Conservation (phyloP, 352 stramenopile species). For the Phytophthora sojae region DNA sequence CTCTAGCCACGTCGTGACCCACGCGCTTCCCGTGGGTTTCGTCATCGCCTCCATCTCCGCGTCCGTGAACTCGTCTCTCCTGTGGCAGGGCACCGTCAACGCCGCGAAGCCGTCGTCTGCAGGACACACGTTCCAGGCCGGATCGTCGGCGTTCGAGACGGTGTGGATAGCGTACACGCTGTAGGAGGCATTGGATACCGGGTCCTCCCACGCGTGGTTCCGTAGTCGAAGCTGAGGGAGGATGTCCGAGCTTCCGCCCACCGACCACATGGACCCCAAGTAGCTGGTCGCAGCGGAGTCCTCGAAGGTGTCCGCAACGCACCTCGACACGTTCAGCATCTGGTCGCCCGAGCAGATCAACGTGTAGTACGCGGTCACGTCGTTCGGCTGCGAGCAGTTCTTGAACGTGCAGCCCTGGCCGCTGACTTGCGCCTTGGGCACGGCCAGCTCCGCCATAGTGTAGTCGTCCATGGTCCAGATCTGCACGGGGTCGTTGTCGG, state of each 20-base stretch:
- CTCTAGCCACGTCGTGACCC: slow-evolving; percentile 30
- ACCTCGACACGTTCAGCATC: slow-evolving; percentile 47
- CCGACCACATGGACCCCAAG: slow-evolving; percentile 41
- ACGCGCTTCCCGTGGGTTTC: slow-evolving; percentile 23
- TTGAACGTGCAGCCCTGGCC: slow-evolving; percentile 24
- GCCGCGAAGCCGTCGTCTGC: slow-evolving; percentile 14
- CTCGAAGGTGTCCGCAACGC: slow-evolving; percentile 36
- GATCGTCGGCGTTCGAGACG: slow-evolving; percentile 17
- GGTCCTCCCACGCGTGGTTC: slow-evolving; percentile 33
- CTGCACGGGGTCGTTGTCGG: slow-evolving; percentile 21
- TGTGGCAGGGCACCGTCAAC: slow-evolving; percentile 30
- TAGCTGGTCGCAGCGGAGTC: slow-evolving; percentile 13
- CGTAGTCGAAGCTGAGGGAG: slow-evolving; percentile 26
- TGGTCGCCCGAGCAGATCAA: slow-evolving; percentile 42
- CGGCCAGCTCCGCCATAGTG: slow-evolving; percentile 37
- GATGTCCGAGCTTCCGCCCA: slow-evolving; percentile 27
- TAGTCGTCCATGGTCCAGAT: slow-evolving; percentile 30
- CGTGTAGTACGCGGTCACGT: slow-evolving; percentile 22
- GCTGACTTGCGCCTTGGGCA: slow-evolving; percentile 22
- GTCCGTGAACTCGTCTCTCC: slow-evolving; percentile 27
- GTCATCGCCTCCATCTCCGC: slow-evolving; percentile 24
- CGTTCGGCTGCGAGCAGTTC: slow-evolving; percentile 38
- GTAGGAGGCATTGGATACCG: slow-evolving; percentile 22
- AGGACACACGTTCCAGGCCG: slow-evolving; percentile 30
- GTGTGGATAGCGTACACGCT: slow-evolving; percentile 38